Evolutionary conservation across 345 rosid genomes (phyloP).

Genomic region (Diplotaxis tenuifolia): DNA sequence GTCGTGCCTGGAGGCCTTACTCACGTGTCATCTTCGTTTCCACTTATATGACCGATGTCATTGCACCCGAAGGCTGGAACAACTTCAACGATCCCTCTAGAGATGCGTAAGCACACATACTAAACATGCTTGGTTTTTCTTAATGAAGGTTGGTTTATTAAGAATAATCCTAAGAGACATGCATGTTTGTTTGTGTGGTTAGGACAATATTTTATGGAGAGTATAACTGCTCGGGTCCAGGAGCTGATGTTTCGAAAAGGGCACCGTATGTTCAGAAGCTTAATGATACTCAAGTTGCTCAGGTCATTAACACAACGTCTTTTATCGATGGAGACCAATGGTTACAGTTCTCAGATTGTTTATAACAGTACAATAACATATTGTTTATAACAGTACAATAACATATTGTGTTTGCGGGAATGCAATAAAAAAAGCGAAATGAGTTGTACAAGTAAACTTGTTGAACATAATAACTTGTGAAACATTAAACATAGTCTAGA

Average conservation of each 20-base stretch:
- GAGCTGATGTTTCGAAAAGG: conserved; percentile 56
- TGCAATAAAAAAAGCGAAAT: neutral
- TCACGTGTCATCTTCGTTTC: conserved; percentile 68
- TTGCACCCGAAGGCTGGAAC: conserved; percentile 88
- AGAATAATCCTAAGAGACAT: neutral
- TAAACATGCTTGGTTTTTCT: neutral
- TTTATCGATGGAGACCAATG: conserved; percentile 80
- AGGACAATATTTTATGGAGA: conserved; percentile 52
- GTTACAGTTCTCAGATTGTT: conserved; percentile 42
- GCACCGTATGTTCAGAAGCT: conserved; percentile 64
- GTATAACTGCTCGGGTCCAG: conserved; percentile 71
- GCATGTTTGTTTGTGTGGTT: conserved; percentile 13
- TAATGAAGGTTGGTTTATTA: neutral
- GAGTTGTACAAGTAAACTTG: neutral
- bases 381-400: neutral
- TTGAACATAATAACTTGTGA: neutral
- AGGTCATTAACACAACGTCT: conserved; percentile 50
- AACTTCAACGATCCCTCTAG: conserved; percentile 77
- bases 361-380: neutral
- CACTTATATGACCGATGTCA: conserved; percentile 68
- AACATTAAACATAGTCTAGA: no score
- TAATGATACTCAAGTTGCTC: conserved; percentile 56
- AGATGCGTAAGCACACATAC: conserved; percentile 50
- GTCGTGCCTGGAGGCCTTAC: conserved; percentile 88
- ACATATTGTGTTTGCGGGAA: neutral